Base-by-base conservation (phyloP, 306 rosid genomes). In the Inga leiocalycina region DNA sequence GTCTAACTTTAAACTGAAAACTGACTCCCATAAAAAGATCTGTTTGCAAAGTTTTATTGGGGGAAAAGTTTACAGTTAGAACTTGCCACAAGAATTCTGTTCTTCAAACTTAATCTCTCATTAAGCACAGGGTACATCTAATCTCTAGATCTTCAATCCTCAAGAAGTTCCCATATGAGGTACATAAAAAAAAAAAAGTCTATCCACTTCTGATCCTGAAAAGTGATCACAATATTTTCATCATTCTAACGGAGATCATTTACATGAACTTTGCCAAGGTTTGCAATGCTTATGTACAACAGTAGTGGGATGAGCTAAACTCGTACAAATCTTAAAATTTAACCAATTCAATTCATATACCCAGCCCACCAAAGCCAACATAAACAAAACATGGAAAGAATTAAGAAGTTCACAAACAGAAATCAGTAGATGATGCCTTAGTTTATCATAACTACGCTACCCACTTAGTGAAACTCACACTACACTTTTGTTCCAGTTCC, bases 1-100 rank as follows among this genome's bases (percentile, higher is more conserved):
- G 20, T 70, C 27, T 43, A 70, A 41, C 22, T 11, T 45, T 11
- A 71, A 37, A 44, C 34, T 44, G 54, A 44, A 5, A 41, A 48
- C 44, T 44, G 75, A 71, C 54, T 71, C 75, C 56, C 56, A 71
- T 71, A 44, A 10, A 35, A 44, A 71, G 54, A n/a, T 71, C 75
- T 43, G 14, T 20, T 71, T 22, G 34, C 56, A n/a, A 71, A 43
- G 8, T 68, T 70, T 43, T 19, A 39, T 32, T 10, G 32, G 43
- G 4, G n/a, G 19, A 43, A 41, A 43, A 43, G 19, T 30, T 44
- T 69, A 41, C 16, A 41, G 51, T 41, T 43, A 71, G 75, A 71
- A 12, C 52, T n/a, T n/a, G 34, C 54, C 6, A 62, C 32, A 62
- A 70, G 22, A 8, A 41, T 34, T 34, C 10, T 9, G 10, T 43